Evolutionary conservation across 306 rosid species (phyloP), one percentile per base, ranked within the genome.

Genomic region (Casuarina glauca): DNA sequence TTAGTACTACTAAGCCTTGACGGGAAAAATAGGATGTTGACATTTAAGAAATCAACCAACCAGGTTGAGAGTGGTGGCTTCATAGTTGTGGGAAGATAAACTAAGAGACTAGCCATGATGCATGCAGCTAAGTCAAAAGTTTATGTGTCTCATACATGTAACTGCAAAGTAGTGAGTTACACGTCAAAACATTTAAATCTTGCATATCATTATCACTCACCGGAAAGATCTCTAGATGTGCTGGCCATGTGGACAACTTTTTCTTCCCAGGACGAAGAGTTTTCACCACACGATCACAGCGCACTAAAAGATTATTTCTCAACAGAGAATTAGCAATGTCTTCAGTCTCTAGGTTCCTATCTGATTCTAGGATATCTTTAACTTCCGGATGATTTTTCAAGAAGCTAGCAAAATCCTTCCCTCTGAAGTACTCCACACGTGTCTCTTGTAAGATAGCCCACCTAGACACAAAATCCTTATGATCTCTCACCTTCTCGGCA

Each of bases 381-480:
- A 91, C 63, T 76, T 91, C 97, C 2, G 94, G 90, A 84, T 96
- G 93, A 83, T 81, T 91, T 85, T 90, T 90, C 88, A 96, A 80
- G 82, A 93, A 91, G 76, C 80, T 85, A 63, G 66, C 91, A 69
- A 96, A 96, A 86, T 96, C 97, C 88, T 96, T 96, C 84, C 99
- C 99, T 85, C 98, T 84, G 72, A 96, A 93, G 76, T 96, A 93
- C 81, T 96, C 98, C 4, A 96, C 97, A 2, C 97, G 95, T 0
- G 98, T 92, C 89, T 95, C 99, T 87, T 91, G 98, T 78, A 96
- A 83, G 84, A 93, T 94, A 82, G 98, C 98, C 97, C 99, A 96
- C 82, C 97, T 87, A 26, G 99, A 96, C 79, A 85, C 96, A 84
- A 96, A 90, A 49, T 84, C 91, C 81, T 96, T 93, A 54, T 93